Evolutionary conservation across 257 asterid genomes (phyloP), one percentile per base, ranked within the genome.

Genomic region (Solanum megistacrolobum): DNA sequence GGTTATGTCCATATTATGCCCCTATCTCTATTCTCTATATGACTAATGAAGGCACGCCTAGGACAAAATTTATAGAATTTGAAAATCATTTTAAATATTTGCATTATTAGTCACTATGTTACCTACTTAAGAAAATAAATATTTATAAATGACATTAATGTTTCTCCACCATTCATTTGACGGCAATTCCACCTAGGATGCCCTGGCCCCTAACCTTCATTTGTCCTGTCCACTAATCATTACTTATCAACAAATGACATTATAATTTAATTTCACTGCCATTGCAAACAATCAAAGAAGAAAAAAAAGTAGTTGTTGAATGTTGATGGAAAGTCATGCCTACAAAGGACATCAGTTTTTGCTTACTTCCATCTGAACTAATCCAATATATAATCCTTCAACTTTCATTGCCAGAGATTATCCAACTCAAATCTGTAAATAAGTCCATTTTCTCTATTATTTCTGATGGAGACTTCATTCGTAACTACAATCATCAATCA

Each of bases 351-450:
- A 86, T 92, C 89, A 92, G 94, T 14, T 91, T 92, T 60, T 83
- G 89, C 86, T 89, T 92, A 14, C 93, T 91, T 36, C 94, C 94
- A 0, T 87, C 91, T 0, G 94, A 92, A 38, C 94, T 92, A 78
- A 89, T 92, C 75, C 90, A 92, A 21, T 65, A 86, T 76, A 92
- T 92, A 85, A 87, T 92, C 41, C 85, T 91, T 73, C 90, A 86
- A 68, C 87, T 92, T 35, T 88, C 94, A 83, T 84, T 92, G 74
- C 93, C 93, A 1, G 93, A 92, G 27, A 87, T 91, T 83, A 85
- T 89, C 78, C 87, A 86, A 21, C 74, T 91, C n/a, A 92, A 87
- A 86, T 68, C 91, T 0, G 94, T 92, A 25, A 91, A 84, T 58
- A 89, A 86, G 87, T 85, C 90, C 14, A 88, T 89, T 65, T 66